A percentile compares a stretch with the other conserved stretches of the same genome.
phyloP scores from a whole-genome alignment of 805 yeast species.

The Ogataea paraovalis region DNA sequence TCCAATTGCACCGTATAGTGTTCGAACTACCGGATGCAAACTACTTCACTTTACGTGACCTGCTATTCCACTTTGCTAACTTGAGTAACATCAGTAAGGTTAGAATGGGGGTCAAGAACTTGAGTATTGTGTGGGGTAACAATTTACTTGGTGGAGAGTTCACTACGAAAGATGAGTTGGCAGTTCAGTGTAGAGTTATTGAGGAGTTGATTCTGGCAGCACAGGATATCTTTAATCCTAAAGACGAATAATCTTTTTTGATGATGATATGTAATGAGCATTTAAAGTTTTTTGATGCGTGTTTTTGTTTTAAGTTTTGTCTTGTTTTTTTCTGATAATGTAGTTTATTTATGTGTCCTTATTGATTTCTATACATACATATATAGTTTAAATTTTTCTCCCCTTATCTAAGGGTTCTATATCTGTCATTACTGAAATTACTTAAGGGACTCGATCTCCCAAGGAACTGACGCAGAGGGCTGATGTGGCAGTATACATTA shows the following conservation, averaged over 20 bases:
- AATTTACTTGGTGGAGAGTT: slow-evolving; percentile 67
- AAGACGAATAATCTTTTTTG: slow-evolving; percentile 11
- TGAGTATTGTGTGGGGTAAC: slow-evolving; percentile 96
- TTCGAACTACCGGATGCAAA: slow-evolving; percentile 92
- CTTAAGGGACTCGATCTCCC: no score
- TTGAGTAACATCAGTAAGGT: slow-evolving; percentile 47
- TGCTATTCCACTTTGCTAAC: slow-evolving; percentile 69
- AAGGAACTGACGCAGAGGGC: no score
- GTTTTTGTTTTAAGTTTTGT: no score
- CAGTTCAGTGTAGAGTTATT: slow-evolving; percentile 54
- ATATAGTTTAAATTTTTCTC: neutral
- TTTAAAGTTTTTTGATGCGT: neutral
- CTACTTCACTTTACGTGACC: slow-evolving; percentile 82
- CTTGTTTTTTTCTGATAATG: no score
- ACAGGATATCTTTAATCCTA: slow-evolving; percentile 59
- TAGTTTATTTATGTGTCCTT: no score
- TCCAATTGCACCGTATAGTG: slow-evolving; percentile 82
- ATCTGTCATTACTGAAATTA: no score
- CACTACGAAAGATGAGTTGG: slow-evolving; percentile 48
- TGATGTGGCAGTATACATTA: no score
- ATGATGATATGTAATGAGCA: no score
- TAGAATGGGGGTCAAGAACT: slow-evolving; percentile 75
- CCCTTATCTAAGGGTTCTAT: no score
- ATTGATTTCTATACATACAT: neutral
- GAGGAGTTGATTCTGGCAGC: slow-evolving; percentile 84